Base-by-base conservation (phyloP, 1,139 yeast species). In the Saccharomyces hybrid region DNA sequence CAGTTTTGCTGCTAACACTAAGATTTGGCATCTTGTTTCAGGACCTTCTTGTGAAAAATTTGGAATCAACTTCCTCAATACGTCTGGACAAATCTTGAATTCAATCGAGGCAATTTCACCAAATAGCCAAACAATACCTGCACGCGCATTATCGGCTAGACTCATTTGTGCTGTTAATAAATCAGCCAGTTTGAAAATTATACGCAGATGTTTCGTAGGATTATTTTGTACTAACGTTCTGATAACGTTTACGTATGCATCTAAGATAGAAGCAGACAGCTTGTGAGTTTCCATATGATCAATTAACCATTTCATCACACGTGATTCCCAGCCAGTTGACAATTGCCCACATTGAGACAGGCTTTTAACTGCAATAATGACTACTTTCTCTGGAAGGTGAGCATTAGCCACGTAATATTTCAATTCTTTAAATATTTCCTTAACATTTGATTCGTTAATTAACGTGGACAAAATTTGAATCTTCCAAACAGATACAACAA, bases 101-200 rank as follows among this genome's bases (percentile, higher is more conserved):
- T 77, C 76, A 9, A 74, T 62, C 1, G 70, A 69, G 1, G 78
- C 70, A 64, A 87, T 85, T 65, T 93, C 98, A 2, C 98, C 97
- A 49, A 93, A 80, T 11, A 91, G 78, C 98, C 98, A 95, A 16
- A 93, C 78, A 21, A 90, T 83, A 55, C 95, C 86, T 1, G 96
- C 90, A 60, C 84, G 81, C 0, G 98, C 96, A 16, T 77, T 59
- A 63, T 68, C 64, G 59, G 72, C 55, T 50, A 66, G 44, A 24
- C 57, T 55, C 42, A 60, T 55, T 14, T 58, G 50, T 9, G 50
- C 51, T 34, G 61, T 55, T 38, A 68, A 48, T 12, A 65, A 55
- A 24, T 60, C 66, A 1, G 79, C 74, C 31, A 81, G 68, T 58
- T 71, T 75, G 53, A 72, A 69, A 52, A 81, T 71, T 1, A 78